A percentile compares a stretch with the other conserved stretches of the same genome.
Evolutionary conservation across 2,329 filamentous ascomycete genomes (phyloP).

Genomic region (Claviceps purpurea): DNA sequence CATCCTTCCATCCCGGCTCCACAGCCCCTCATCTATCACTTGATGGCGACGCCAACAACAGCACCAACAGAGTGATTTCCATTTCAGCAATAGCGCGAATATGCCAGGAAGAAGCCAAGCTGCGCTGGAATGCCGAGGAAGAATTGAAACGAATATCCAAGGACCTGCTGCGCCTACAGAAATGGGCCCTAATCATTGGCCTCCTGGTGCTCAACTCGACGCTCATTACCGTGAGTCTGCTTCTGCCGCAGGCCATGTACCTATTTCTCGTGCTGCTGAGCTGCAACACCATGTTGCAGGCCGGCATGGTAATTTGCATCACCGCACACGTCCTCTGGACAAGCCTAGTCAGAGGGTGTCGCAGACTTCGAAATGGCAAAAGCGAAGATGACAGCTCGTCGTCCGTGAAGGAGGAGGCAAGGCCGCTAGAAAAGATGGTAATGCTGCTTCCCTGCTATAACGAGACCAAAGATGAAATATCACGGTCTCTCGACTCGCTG

Average conservation of each 20-base stretch:
- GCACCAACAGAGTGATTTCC: no score
- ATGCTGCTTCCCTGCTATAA: slow-evolving; percentile 36
- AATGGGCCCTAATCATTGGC: slow-evolving; percentile 25
- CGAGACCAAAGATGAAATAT: slow-evolving; percentile 30
- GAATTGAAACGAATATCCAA: slow-evolving; percentile 26
- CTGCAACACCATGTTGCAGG: slow-evolving; percentile 30
- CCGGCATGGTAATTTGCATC: slow-evolving; percentile 28
- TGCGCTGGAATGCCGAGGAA: slow-evolving; percentile 25
- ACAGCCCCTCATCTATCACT: not conserved
- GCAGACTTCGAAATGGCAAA: slow-evolving; percentile 8
- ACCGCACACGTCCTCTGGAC: slow-evolving; percentile 19
- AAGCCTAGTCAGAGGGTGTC: slow-evolving; percentile 16
- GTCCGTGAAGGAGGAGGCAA: no score
- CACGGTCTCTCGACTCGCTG: slow-evolving; percentile 31
- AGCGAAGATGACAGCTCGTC: slow-evolving; percentile 14
- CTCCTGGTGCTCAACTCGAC: slow-evolving; percentile 20
- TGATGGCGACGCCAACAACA: slow-evolving; percentile 11
- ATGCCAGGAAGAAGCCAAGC: slow-evolving; percentile 24
- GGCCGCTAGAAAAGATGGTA: slow-evolving; percentile 27
- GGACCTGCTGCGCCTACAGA: slow-evolving; percentile 23
- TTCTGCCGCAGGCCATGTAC: slow-evolving; percentile 27
- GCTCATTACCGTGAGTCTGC: slow-evolving; percentile 23
- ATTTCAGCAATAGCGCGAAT: slow-evolving; percentile 23
- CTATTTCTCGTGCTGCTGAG: slow-evolving; percentile 32
- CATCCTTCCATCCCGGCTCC: slow-evolving; percentile 19